A percentile compares a stretch with the other conserved stretches of the same genome.
These are phyloP conservation scores for Saccharomycopsis lassenensis DNA, from an alignment of 805 yeast genomes.

Conservation along the genomic window DNA sequence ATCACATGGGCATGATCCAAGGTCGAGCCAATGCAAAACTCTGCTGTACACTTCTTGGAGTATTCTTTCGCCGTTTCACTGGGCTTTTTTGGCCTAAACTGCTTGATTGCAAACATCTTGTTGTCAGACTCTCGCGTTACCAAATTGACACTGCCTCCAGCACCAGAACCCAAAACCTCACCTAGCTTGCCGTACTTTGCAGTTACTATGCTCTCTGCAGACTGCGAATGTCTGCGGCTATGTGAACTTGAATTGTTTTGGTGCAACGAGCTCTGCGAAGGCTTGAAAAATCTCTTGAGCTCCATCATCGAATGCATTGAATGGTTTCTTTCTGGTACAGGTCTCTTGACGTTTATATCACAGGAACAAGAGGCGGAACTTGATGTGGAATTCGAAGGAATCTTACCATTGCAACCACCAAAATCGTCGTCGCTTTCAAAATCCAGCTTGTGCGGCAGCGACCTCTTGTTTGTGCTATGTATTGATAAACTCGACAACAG, in stretches of 20 bases:
- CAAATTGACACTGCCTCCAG: constrained; percentile 77
- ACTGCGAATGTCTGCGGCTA: too few species aligned
- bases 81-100: constrained; percentile 61
- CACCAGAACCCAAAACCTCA: constrained; percentile 72
- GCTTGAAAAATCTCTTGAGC: constrained; percentile 61
- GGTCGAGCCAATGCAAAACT: constrained; percentile 76
- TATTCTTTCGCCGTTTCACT: constrained; percentile 66
- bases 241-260: constrained; percentile 7
- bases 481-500: too few species aligned
- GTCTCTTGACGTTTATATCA: too few species aligned
- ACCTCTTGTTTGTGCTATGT: too few species aligned
- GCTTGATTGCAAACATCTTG: constrained; percentile 72
- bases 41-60: constrained; percentile 83
- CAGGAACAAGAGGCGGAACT: too few species aligned
- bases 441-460: too few species aligned
- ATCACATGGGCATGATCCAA: constrained; percentile 74
- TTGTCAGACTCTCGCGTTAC: constrained; percentile 59
- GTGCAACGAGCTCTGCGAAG: constrained; percentile 19
- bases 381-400: too few species aligned
- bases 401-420: too few species aligned
- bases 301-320: constrained; percentile 48
- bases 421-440: too few species aligned
- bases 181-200: constrained; percentile 66
- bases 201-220: too few species aligned
- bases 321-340: too few species aligned